phyloP scores from a whole-genome alignment of 495 filamentous ascomycete genomes.

The Aspergillus incahuasiensis region DNA sequence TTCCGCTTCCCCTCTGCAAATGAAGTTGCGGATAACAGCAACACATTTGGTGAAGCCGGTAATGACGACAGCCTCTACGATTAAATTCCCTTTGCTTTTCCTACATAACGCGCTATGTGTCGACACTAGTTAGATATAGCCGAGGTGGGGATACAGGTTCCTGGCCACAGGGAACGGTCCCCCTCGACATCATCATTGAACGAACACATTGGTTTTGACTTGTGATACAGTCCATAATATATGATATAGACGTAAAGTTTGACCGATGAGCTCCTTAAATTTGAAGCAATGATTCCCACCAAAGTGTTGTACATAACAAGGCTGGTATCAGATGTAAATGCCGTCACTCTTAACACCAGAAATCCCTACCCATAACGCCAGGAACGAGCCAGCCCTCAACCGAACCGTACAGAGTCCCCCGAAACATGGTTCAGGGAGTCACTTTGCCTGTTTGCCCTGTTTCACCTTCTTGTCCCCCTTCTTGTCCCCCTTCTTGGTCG shows the following conservation, averaged over 20 bases:
- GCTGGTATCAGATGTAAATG: conserved; percentile 7
- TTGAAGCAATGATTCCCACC: neutral
- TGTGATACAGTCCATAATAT: neutral
- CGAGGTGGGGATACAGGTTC: conserved; percentile 11
- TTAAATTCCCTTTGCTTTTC: conserved; percentile 31
- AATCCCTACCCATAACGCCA: neutral
- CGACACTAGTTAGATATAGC: conserved; percentile 23
- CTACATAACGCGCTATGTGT: conserved; percentile 17
- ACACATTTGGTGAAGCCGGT: conserved; percentile 75
- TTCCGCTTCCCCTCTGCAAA: conserved; percentile 90
- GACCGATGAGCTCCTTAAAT: neutral
- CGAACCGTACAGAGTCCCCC: neutral
- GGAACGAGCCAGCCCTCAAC: neutral
- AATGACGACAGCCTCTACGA: conserved; percentile 87
- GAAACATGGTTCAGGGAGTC: neutral
- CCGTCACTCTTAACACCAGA: conserved; percentile 2
- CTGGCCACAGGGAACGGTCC: conserved; percentile 11
- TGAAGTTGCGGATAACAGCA: conserved; percentile 49
- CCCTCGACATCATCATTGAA: conserved; percentile 10
- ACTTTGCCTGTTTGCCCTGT: conserved; percentile 23
- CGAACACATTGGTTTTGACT: conserved; percentile 12
- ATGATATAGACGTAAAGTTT: neutral
- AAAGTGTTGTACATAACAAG: conserved; percentile 1
- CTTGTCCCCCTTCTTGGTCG: conserved; percentile 26
- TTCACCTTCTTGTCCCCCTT: conserved; percentile 27